Evolutionary conservation across 1,139 yeast species (phyloP).

Genomic region (Saccharomyces hybrid): DNA sequence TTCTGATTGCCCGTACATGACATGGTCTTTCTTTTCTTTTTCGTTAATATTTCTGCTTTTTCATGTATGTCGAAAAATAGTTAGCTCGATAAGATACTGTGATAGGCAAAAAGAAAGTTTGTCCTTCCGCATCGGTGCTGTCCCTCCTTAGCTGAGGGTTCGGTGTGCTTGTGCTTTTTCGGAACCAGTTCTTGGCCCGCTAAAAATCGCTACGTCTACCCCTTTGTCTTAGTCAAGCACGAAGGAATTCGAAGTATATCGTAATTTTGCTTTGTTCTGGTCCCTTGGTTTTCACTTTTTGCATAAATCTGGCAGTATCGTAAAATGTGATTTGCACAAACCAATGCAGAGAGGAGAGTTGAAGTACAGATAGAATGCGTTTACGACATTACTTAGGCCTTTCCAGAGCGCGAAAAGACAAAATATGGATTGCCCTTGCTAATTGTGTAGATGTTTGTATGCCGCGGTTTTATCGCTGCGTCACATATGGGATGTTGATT

Average conservation of each 20-base stretch:
- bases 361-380: background rate
- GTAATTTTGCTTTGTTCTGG: background rate
- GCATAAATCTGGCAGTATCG: background rate
- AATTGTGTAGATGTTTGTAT: background rate
- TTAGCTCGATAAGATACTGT: background rate
- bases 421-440: background rate
- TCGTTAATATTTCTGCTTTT: background rate
- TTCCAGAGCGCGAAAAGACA: background rate
- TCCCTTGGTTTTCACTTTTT: background rate
- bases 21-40: background rate
- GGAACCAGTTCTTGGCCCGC: background rate
- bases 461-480: background rate
- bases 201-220: background rate
- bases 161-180: background rate
- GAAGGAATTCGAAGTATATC: background rate
- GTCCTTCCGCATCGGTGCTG: background rate
- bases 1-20: background rate
- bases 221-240: background rate
- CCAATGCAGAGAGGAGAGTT: background rate
- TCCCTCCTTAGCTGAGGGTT: background rate
- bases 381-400: background rate
- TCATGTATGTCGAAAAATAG: background rate
- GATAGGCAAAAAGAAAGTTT: background rate
- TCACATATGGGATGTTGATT: no score
- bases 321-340: background rate